phyloP scores from a whole-genome alignment of 306 rosid genomes.

The Dicorynia guianensis region DNA sequence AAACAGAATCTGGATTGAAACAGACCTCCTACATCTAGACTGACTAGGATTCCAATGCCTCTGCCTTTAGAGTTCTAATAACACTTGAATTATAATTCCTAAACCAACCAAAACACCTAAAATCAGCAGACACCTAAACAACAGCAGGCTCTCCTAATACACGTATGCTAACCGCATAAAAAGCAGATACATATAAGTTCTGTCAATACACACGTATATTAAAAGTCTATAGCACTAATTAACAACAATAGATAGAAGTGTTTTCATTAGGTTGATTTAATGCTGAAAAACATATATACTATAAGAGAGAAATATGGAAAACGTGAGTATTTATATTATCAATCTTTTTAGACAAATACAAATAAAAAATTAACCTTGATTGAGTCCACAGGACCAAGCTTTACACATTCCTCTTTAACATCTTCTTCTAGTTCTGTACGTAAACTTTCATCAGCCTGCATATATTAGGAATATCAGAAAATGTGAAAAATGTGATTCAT shows the following conservation, averaged over 20 bases:
- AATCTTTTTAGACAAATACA: slow-evolving; percentile 14
- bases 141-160: too few species aligned
- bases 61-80: too few species aligned
- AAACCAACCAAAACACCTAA: too few species aligned
- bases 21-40: too few species aligned
- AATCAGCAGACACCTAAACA: too few species aligned
- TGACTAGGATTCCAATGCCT: too few species aligned
- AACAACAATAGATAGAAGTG: not conserved
- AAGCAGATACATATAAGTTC: too few species aligned
- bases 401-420: slow-evolving; percentile 83
- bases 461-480: slow-evolving; percentile 37
- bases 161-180: too few species aligned
- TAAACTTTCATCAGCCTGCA: slow-evolving; percentile 84
- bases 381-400: slow-evolving; percentile 82
- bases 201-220: too few species aligned
- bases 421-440: slow-evolving; percentile 80
- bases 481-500: slow-evolving; percentile 23
- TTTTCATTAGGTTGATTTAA: slow-evolving; percentile 11
- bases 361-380: slow-evolving; percentile 68
- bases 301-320: not conserved
- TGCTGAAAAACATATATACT: not conserved
- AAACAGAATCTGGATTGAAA: too few species aligned
- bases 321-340: not conserved
- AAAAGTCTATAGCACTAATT: too few species aligned
- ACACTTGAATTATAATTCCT: too few species aligned